Percentiles rank a stretch among this genome's conserved stretches.
phyloP scores from a whole-genome alignment of 805 yeast species.

The Metschnikowia koreensis region DNA sequence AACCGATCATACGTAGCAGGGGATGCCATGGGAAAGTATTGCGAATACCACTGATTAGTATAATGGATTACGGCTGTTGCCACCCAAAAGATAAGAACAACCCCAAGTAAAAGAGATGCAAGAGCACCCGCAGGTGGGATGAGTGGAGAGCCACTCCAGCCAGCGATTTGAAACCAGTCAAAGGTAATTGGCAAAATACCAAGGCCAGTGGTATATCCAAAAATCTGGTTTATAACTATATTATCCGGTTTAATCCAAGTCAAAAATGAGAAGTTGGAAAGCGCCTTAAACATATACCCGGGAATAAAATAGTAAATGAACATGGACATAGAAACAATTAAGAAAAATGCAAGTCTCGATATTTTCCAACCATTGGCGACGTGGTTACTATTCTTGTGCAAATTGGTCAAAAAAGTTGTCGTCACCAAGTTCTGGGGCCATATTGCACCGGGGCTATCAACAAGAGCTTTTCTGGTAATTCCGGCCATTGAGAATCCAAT shows the following conservation, averaged over 20 bases:
- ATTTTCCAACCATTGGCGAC: conserved; percentile 17
- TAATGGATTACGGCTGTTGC: conserved; percentile 19
- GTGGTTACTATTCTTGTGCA: conserved; percentile 12
- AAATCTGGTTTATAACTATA: conserved; percentile 14
- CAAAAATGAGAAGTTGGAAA: conserved; percentile 11
- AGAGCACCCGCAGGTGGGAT: conserved; percentile 20
- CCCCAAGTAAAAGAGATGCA: conserved; percentile 20
- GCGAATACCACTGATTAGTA: conserved; percentile 23
- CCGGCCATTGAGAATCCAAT: conserved; percentile 31
- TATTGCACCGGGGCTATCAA: conserved; percentile 14
- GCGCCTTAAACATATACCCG: conserved; percentile 13
- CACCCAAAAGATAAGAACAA: conserved; percentile 19
- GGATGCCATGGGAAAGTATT: conserved; percentile 23
- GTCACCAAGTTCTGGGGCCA: conserved; percentile 23
- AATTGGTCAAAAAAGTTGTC: conserved; percentile 20
- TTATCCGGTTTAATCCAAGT: conserved; percentile 16
- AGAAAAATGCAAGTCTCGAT: conserved; percentile 20
- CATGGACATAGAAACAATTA: conserved; percentile 7
- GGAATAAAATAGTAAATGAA: conserved; percentile 18
- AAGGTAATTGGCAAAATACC: conserved; percentile 16
- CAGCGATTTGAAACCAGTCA: conserved; percentile 20
- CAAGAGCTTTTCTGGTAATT: conserved; percentile 23
- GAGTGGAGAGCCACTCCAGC: conserved; percentile 20
- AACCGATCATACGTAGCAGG: conserved; percentile 22
- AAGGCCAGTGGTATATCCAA: conserved; percentile 13